These are phyloP conservation scores for Vanilla planifolia DNA, from an alignment of 106 monocot species.

Conservation along the genomic window DNA sequence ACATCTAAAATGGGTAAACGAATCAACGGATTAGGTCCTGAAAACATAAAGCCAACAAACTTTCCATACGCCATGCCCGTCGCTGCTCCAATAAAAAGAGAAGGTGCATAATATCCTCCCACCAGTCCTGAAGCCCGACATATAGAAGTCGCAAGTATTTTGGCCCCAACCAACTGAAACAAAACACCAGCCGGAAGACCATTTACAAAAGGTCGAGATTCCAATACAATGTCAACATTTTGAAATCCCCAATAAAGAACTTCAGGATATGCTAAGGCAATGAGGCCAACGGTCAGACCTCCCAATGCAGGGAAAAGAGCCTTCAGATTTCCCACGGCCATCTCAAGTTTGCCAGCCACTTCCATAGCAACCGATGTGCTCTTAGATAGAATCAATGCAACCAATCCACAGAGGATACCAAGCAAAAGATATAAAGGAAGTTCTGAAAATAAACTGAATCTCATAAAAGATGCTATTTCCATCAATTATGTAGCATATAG, in stretches of 20 bases:
- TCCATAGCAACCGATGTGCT: slow-evolving; percentile 67
- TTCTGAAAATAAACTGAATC: slow-evolving; percentile 70
- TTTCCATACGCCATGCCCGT: slow-evolving; percentile 98
- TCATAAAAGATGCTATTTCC: slow-evolving; percentile 40
- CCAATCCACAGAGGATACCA: slow-evolving; percentile 72
- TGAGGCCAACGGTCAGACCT: slow-evolving; percentile 67
- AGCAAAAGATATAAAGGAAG: slow-evolving; percentile 86
- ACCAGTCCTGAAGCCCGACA: slow-evolving; percentile 84
- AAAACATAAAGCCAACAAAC: slow-evolving; percentile 33
- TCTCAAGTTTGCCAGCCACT: slow-evolving; percentile 41
- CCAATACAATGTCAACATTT: slow-evolving; percentile 85
- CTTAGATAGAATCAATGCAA: slow-evolving; percentile 56
- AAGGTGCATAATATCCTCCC: slow-evolving; percentile 97
- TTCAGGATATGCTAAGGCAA: slow-evolving; percentile 81
- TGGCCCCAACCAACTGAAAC: slow-evolving; percentile 81
- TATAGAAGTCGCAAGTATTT: slow-evolving; percentile 78
- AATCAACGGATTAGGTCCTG: slow-evolving; percentile 43
- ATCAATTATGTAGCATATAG: slow-evolving; percentile 36
- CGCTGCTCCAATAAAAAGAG: slow-evolving; percentile 94
- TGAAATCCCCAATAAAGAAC: slow-evolving; percentile 96
- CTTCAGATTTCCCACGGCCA: slow-evolving; percentile 42
- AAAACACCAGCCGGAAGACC: slow-evolving; percentile 54
- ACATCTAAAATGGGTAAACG: slow-evolving; percentile 60
- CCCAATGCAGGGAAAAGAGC: slow-evolving; percentile 73
- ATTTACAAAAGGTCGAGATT: slow-evolving; percentile 67